phyloP scores from a whole-genome alignment of 352 stramenopile genomes.

The Phytophthora citricola region DNA sequence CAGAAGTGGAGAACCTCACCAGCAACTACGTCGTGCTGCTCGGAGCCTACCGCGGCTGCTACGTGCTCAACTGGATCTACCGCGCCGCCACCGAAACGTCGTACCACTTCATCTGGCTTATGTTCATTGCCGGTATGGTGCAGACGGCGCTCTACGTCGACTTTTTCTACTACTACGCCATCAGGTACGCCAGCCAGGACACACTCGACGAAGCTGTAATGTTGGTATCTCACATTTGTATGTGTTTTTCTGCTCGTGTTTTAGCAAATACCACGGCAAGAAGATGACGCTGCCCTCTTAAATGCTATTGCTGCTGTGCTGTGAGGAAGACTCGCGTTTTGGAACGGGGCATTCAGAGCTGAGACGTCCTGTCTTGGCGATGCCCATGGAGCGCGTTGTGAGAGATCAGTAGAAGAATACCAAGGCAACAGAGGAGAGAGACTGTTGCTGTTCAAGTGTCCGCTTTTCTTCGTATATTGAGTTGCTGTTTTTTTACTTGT shows the following conservation, averaged over 20 bases:
- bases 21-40: slow-evolving; percentile 99
- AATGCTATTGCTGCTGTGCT: slow-evolving; percentile 18
- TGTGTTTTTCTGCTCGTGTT: slow-evolving; percentile 12
- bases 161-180: slow-evolving; percentile 99
- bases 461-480: slow-evolving; percentile 27
- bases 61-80: slow-evolving; percentile 99
- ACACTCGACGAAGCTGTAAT: neutral
- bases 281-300: slow-evolving; percentile 92
- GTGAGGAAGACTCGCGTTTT: slow-evolving; percentile 8
- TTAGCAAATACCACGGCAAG: slow-evolving; percentile 91
- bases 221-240: slow-evolving; percentile 7
- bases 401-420: slow-evolving; percentile 38
- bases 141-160: slow-evolving; percentile 99
- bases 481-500: slow-evolving; percentile 15
- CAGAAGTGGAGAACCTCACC: slow-evolving; percentile 99
- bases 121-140: slow-evolving; percentile 98
- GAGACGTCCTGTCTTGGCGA: neutral
- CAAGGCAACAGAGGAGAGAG: slow-evolving; percentile 30
- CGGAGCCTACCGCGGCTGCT: slow-evolving; percentile 97
- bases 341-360: neutral
- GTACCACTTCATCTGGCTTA: slow-evolving; percentile 98
- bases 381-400: slow-evolving; percentile 7
- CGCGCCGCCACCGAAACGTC: slow-evolving; percentile 94
- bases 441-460: slow-evolving; percentile 22
- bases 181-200: slow-evolving; percentile 58